Evolutionary conservation across 129 eudicot species (phyloP).

Genomic region (Apium graveolens): DNA sequence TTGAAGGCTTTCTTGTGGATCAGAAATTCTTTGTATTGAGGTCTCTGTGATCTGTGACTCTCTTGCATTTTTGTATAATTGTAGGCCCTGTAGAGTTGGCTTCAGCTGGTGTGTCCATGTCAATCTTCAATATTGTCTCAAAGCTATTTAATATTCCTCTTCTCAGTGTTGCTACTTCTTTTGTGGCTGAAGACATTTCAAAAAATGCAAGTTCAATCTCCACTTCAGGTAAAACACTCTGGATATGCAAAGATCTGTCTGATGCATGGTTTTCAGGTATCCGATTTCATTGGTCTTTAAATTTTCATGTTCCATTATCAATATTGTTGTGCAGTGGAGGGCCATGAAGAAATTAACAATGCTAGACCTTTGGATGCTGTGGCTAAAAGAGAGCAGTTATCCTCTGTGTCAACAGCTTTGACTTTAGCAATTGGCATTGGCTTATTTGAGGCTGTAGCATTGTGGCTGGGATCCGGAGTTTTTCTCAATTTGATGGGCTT

Average conservation of each 20-base stretch:
- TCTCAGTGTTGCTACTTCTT: constrained; percentile 93
- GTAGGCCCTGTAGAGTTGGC: constrained; percentile 87
- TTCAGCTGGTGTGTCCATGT: constrained; percentile 84
- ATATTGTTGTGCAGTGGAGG: constrained; percentile 20
- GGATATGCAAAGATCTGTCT: constrained; percentile 2
- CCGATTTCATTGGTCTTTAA: background rate
- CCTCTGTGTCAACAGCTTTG: constrained; percentile 92
- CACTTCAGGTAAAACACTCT: constrained; percentile 24
- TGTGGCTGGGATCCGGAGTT: constrained; percentile 72
- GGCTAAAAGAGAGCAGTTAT: constrained; percentile 52
- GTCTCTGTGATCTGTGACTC: background rate
- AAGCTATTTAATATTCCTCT: constrained; percentile 91
- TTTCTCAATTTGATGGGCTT: constrained; percentile 88
- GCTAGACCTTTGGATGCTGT: constrained; percentile 19
- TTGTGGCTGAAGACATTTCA: constrained; percentile 94
- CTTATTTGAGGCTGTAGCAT: constrained; percentile 74
- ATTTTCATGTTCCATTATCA: constrained; percentile 1
- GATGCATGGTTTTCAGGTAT: background rate
- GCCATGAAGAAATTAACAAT: constrained; percentile 23
- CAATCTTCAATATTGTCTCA: constrained; percentile 79
- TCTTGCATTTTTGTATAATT: constrained; percentile 3
- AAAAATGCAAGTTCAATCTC: constrained; percentile 36
- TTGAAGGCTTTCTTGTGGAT: background rate
- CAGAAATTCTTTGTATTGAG: background rate
- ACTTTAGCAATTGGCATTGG: constrained; percentile 84